Evolutionary conservation across 805 yeast species (phyloP).

Genomic region (Spathaspora boniae): DNA sequence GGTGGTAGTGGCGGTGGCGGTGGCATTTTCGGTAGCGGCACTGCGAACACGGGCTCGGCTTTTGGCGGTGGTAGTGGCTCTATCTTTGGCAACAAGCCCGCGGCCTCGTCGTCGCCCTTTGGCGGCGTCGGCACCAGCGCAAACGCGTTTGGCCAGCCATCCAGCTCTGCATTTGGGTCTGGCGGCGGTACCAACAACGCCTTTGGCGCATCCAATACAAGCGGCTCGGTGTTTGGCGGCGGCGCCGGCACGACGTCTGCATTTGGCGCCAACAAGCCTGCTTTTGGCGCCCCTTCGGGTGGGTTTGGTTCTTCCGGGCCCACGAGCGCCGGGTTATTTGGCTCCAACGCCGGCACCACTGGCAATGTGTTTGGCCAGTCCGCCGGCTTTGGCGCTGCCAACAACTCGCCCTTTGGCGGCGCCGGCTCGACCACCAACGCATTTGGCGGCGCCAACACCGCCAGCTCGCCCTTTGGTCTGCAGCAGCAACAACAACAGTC

Average conservation of each 20-base stretch:
- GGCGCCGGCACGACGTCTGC: too few species aligned
- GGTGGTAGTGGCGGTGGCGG: constrained; percentile 17
- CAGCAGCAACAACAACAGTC: constrained; percentile 15
- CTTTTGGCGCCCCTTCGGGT: constrained; percentile 14
- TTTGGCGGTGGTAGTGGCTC: constrained; percentile 41
- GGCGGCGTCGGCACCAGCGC: constrained; percentile 11
- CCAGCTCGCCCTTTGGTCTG: constrained; percentile 20
- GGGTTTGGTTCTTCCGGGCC: constrained; percentile 16
- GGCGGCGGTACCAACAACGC: constrained; percentile 18
- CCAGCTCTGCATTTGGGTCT: constrained; percentile 28
- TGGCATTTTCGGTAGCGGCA: constrained; percentile 13
- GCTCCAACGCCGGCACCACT: constrained; percentile 11
- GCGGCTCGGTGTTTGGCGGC: constrained; percentile 11
- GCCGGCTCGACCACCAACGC: constrained; percentile 13
- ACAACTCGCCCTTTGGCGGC: constrained; percentile 11
- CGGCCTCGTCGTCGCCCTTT: constrained; percentile 6
- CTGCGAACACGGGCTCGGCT: constrained; percentile 13
- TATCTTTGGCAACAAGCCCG: constrained; percentile 23
- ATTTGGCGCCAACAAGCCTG: constrained; percentile 29
- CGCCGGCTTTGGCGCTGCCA: constrained; percentile 18
- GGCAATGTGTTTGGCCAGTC: constrained; percentile 13
- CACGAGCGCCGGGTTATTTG: constrained; percentile 15
- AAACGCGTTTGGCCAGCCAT: constrained; percentile 14
- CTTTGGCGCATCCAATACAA: constrained; percentile 27
- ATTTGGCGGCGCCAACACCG: constrained; percentile 17